These are phyloP conservation scores for Verticillium tricorpus DNA, from an alignment of 2,329 filamentous ascomycete species.

Conservation along the genomic window DNA sequence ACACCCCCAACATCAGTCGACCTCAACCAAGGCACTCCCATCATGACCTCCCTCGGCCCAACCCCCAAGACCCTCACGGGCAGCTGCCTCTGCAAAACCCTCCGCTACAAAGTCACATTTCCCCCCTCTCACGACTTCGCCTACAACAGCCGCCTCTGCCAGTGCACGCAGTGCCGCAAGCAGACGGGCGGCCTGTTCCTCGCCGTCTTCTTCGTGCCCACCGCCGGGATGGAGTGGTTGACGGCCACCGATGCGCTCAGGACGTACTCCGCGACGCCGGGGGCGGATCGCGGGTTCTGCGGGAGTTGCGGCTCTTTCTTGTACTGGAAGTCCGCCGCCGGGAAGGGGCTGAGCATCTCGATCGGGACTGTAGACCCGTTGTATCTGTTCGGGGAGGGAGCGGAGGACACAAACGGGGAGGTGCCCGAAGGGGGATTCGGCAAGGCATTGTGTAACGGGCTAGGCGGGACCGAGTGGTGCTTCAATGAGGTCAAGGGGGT, in stretches of 20 bases:
- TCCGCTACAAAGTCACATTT: constrained; percentile 45
- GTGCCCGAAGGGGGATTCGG: constrained; percentile 25
- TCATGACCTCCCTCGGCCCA: background rate
- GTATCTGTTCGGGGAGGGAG: constrained; percentile 22
- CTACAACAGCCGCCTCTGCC: constrained; percentile 40
- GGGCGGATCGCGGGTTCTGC: constrained; percentile 43
- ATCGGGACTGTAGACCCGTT: constrained; percentile 42
- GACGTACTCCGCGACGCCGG: constrained; percentile 34
- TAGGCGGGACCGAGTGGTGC: constrained; percentile 33
- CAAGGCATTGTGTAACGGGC: constrained; percentile 30
- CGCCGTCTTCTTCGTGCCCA: constrained; percentile 31
- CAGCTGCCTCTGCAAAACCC: constrained; percentile 45
- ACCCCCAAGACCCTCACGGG: constrained; percentile 37
- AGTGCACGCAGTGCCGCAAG: constrained; percentile 53
- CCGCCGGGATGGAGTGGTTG: constrained; percentile 29
- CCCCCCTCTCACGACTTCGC: constrained; percentile 39
- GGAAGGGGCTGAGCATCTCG: constrained; percentile 26
- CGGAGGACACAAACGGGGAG: background rate
- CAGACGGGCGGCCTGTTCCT: constrained; percentile 43
- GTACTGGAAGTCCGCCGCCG: constrained; percentile 35
- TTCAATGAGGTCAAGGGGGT: constrained; percentile 43
- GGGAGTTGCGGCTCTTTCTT: constrained; percentile 41
- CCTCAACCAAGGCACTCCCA: background rate
- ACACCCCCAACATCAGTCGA: background rate
- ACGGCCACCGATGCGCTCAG: constrained; percentile 18